A percentile compares a stretch with the other conserved stretches of the same genome.
phyloP scores from a whole-genome alignment of 2,329 filamentous ascomycete species.

The Chaetomium olivaceum region DNA sequence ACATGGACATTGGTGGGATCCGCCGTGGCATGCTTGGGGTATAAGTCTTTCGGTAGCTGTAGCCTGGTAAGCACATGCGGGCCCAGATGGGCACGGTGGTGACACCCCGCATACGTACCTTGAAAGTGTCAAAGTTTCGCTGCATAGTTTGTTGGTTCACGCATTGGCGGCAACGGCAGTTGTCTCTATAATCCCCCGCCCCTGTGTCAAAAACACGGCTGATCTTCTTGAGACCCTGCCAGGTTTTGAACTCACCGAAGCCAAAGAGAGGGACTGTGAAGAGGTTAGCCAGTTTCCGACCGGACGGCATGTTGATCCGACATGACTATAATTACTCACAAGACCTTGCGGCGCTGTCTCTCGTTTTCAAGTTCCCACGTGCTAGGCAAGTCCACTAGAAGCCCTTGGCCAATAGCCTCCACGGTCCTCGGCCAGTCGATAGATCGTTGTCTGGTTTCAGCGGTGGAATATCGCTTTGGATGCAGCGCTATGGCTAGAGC shows the following conservation, averaged over 20 bases:
- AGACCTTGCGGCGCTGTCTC: not conserved
- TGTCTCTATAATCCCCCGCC: slow-evolving; percentile 53
- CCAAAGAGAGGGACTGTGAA: slow-evolving; percentile 26
- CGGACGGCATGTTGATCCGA: not conserved
- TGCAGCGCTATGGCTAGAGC: not conserved
- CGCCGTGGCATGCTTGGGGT: slow-evolving; percentile 37
- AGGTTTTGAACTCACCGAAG: slow-evolving; percentile 26
- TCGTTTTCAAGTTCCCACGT: not conserved
- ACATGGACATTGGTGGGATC: slow-evolving; percentile 25
- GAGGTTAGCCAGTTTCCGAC: not conserved
- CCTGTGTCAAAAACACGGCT: not conserved
- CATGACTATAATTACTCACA: not conserved
- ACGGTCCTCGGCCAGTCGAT: not conserved
- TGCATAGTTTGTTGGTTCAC: slow-evolving; percentile 71
- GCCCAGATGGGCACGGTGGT: not conserved
- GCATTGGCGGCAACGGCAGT: slow-evolving; percentile 68
- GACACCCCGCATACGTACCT: slow-evolving; percentile 42
- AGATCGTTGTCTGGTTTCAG: not conserved
- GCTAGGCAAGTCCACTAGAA: not conserved
- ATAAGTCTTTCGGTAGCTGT: slow-evolving; percentile 51
- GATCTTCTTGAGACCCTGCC: not conserved
- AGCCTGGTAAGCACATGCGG: slow-evolving; percentile 17
- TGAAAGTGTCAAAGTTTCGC: slow-evolving; percentile 67
- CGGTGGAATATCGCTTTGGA: not conserved
- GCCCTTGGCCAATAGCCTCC: not conserved